Evolutionary conservation across 169 alveolate species (phyloP), one percentile per base, ranked within the genome.

Genomic region (Cryptosporidium baileyi): DNA sequence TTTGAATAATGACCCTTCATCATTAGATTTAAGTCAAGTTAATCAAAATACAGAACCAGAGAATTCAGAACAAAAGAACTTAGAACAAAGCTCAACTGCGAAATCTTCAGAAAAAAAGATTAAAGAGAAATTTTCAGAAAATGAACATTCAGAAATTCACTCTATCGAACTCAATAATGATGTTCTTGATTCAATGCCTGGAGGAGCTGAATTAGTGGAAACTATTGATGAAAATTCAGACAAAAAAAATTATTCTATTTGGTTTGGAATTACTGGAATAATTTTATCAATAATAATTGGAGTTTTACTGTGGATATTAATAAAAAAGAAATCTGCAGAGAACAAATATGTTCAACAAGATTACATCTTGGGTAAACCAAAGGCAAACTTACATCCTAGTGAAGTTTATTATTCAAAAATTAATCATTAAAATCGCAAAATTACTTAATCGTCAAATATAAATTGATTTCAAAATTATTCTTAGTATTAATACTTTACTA

Each of bases 261-360:
- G 17, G 22, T 32, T 65, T 15, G 81, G 62, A 17, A 51, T 49
- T 47, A 38, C 41, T 44, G 32, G 80, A 17, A 43, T 62, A 22
- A 15, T 30, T 65, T 61, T 22, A 6, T 51, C 81, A 2, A 47
- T 65, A 65, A 9, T 65, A n/a, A 30, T 65, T 4, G 81, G 81
- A 13, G 54, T 65, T 26, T 28, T 65, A 28, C 22, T 65, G 22
- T 65, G 81, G 81, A 2, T 65, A 8, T 15, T 65, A 15, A 30
- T 45, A n/a, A 65, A 47, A 26, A 30, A 22, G 7, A 47, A 38
- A 11, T 13, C 24, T 74, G 11, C 24, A 28, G 26, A 22, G 36
- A 1, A 74, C 9, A 51, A 51, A 4, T 13, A 54, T 8, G 6
- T 11, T 54, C 17, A 34, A 34, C 85, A 74, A 74, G 85, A 74